Conservation (phyloP, 202 grass and related monocot species). For the Setaria viridis region DNA sequence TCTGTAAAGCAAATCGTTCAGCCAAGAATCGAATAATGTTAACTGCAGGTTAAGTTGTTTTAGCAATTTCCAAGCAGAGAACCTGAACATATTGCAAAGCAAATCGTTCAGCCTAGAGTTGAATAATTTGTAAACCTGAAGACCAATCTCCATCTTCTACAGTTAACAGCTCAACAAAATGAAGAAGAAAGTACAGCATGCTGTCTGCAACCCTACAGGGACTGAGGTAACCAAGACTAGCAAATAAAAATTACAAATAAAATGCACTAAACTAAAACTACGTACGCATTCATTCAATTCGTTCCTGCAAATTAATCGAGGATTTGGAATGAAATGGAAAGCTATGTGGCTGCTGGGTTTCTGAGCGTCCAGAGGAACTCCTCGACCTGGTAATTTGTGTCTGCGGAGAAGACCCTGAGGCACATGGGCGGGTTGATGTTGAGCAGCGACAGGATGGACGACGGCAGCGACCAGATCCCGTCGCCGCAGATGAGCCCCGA, state of each 20-base stretch:
- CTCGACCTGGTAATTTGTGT: slow-evolving; percentile 52
- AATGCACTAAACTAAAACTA: no score
- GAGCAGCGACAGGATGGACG: slow-evolving; percentile 56
- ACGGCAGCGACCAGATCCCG: slow-evolving; percentile 71
- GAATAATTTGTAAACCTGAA: no score
- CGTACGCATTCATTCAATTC: no score
- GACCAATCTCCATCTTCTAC: neutral
- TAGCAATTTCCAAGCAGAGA: no score
- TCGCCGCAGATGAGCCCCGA: slow-evolving; percentile 81
- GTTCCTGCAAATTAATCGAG: no score
- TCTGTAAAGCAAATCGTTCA: no score
- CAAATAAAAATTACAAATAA: no score
- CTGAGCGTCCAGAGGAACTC: slow-evolving; percentile 42
- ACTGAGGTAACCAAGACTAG: neutral
- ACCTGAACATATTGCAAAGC: no score
- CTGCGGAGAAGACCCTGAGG: slow-evolving; percentile 54
- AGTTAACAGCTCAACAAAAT: neutral
- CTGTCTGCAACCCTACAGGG: no score
- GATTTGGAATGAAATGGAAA: no score
- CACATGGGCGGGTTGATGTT: slow-evolving; percentile 67
- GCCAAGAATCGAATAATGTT: no score
- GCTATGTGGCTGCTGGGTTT: neutral
- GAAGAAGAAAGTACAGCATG: neutral
- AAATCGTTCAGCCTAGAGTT: neutral
- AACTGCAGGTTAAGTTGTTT: no score